Evolutionary conservation across 2,329 filamentous ascomycete genomes (phyloP), one percentile per base, ranked within the genome.

Genomic region (Nigrograna mackinnonii): DNA sequence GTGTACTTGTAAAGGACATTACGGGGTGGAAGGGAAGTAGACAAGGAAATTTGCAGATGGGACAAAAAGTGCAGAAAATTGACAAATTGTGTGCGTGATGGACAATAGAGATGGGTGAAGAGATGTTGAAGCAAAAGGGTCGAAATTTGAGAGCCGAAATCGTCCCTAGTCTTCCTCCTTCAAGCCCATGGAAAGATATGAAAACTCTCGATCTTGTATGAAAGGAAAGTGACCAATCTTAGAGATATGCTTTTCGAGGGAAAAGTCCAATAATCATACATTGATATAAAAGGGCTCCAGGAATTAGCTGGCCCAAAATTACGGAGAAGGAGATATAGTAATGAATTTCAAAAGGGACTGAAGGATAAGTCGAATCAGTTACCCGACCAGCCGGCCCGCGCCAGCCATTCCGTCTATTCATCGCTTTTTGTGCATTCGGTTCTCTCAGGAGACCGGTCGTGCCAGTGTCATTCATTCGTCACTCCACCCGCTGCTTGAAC

Each of bases 401-500:
- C 34, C 34, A 7, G 9, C n/a, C n/a, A n/a, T 36, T 19, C 35
- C 13, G 35, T 39, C 37, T 39, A 41, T 37, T 32, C 44, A 21
- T 41, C 30, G 32, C 37, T 43, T 46, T 43, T 37, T 33, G 9
- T 9, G 13, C 26, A 35, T 34, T 33, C 35, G 22, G 16, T 42
- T 22, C 12, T n/a, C n/a, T n/a, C n/a, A 24, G 9, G 6, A 35
- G 21, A 6, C 16, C 14, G 12, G 6, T 40, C 40, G 22, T 41
- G 13, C 30, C 22, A 31, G 18, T 35, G 16, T 42, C 36, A 35
- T 42, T 42, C 44, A 44, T 18, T 47, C 44, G 31, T 47, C 24
- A 40, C 18, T 43, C 40, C 36, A 31, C 32, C 36, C 19, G 17
- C 37, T 37, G 35, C 41, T 48, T 33, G 21, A 47, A 50, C 43